Conservation (phyloP, 2,329 filamentous ascomycete genomes). For the Dactylellina parvicollis region DNA sequence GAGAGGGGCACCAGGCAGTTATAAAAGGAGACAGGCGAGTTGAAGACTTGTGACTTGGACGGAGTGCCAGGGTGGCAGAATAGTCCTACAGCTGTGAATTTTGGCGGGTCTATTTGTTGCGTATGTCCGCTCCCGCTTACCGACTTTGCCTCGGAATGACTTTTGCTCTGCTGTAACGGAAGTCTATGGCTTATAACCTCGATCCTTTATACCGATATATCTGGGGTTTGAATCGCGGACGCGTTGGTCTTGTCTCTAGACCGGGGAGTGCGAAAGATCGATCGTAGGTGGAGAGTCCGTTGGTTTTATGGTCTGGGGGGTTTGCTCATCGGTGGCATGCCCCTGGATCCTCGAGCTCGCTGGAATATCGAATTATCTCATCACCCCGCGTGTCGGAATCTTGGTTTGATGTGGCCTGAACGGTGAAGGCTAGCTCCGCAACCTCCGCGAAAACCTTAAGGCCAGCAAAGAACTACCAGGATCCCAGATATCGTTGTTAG, state of each 20-base stretch:
- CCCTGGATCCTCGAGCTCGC: slow-evolving; percentile 16
- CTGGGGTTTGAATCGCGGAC: not conserved
- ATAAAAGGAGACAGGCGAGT: slow-evolving; percentile 5
- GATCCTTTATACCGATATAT: too few species aligned
- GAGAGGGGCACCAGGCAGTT: not conserved
- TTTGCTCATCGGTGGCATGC: not conserved
- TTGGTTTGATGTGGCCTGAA: too few species aligned
- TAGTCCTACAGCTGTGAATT: not conserved
- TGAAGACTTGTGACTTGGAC: not conserved
- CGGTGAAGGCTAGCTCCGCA: slow-evolving; percentile 24
- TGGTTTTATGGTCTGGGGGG: too few species aligned
- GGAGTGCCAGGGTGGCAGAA: not conserved
- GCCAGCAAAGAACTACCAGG: not conserved
- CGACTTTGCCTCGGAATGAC: too few species aligned
- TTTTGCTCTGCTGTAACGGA: not conserved
- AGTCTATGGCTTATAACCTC: too few species aligned
- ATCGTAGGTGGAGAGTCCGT: not conserved
- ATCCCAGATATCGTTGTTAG: not conserved
- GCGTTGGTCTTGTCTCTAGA: not conserved
- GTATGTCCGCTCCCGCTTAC: too few species aligned
- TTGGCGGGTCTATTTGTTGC: too few species aligned
- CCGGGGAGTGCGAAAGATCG: not conserved
- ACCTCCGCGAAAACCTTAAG: slow-evolving; percentile 9
- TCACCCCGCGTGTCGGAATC: too few species aligned
- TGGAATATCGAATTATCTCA: not conserved